Conservation (phyloP, 805 yeast species). For the Ogataea corticis region DNA sequence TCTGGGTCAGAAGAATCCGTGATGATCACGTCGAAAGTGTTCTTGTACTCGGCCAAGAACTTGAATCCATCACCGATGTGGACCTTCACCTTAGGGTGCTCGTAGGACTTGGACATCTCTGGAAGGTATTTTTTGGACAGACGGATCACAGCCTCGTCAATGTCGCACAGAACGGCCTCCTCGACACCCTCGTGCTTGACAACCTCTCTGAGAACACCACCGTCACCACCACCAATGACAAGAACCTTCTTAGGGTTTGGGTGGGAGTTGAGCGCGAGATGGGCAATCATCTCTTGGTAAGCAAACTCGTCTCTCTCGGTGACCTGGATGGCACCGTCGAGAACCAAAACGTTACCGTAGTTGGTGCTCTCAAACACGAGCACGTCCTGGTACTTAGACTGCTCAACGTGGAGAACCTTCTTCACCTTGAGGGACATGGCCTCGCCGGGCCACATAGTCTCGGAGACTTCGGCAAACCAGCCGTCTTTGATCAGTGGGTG, state of each 20-base stretch:
- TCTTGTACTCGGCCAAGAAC: conserved; percentile 78
- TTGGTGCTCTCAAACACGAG: conserved; percentile 89
- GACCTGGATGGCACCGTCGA: conserved; percentile 93
- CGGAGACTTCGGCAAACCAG: conserved; percentile 95
- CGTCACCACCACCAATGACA: conserved; percentile 99
- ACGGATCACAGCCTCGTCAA: conserved; percentile 89
- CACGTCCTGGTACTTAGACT: conserved; percentile 90
- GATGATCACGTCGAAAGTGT: conserved; percentile 90
- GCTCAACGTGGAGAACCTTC: conserved; percentile 78
- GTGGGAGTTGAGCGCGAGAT: conserved; percentile 88
- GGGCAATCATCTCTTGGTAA: conserved; percentile 98
- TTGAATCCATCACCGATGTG: conserved; percentile 98
- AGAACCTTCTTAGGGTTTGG: conserved; percentile 91
- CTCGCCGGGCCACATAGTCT: conserved; percentile 99
- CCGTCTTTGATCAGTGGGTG: conserved; percentile 74
- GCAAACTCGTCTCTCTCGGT: conserved; percentile 97
- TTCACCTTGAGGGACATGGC: conserved; percentile 92
- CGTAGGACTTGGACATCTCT: conserved; percentile 77
- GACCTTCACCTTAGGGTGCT: conserved; percentile 86
- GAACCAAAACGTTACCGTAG: conserved; percentile 92
- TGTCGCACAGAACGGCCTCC: conserved; percentile 89
- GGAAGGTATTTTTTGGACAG: conserved; percentile 88
- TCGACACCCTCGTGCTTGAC: conserved; percentile 86
- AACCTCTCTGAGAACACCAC: conserved; percentile 94
- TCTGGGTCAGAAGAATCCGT: conserved; percentile 98